Evolutionary conservation across 768 basidiomycete species (phyloP).

Genomic region (Xanthoconium stramineum): DNA sequence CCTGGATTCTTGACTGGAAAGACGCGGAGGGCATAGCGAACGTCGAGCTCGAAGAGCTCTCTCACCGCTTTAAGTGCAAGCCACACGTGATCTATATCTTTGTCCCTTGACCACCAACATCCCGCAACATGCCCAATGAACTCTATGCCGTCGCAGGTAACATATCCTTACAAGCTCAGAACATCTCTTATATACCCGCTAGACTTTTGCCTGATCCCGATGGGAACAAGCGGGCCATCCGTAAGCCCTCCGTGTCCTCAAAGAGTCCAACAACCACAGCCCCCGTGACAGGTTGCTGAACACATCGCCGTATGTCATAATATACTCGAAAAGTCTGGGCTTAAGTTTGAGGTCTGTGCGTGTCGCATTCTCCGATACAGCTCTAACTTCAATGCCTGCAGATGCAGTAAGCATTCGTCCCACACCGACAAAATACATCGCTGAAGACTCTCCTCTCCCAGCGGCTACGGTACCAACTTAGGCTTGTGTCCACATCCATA

Average conservation of each 20-base stretch:
- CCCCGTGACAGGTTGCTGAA: slow-evolving; percentile 55
- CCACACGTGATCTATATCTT: not conserved
- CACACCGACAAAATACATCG: slow-evolving; percentile 33
- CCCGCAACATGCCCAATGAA: slow-evolving; percentile 32
- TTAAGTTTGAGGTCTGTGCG: slow-evolving; percentile 70
- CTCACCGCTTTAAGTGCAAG: too few species aligned
- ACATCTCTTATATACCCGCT: not conserved
- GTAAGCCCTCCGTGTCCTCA: slow-evolving; percentile 37
- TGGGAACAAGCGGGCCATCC: slow-evolving; percentile 73
- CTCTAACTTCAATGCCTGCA: slow-evolving; percentile 6
- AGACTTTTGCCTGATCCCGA: slow-evolving; percentile 90
- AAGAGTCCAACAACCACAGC: not conserved
- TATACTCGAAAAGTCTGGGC: slow-evolving; percentile 77
- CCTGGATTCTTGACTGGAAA: slow-evolving; percentile 57
- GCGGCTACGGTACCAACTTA: slow-evolving; percentile 91
- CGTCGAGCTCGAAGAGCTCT: not conserved
- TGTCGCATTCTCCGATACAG: not conserved
- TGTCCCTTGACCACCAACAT: too few species aligned
- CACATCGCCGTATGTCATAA: slow-evolving; percentile 81
- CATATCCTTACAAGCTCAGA: not conserved
- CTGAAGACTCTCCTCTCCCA: slow-evolving; percentile 28
- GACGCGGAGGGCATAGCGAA: slow-evolving; percentile 42
- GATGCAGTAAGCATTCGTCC: slow-evolving; percentile 37
- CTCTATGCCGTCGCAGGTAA: slow-evolving; percentile 79
- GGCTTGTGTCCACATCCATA: slow-evolving; percentile 38